Base-by-base conservation (phyloP, 176 grass and related monocot species). In the Ensete ventricosum region DNA sequence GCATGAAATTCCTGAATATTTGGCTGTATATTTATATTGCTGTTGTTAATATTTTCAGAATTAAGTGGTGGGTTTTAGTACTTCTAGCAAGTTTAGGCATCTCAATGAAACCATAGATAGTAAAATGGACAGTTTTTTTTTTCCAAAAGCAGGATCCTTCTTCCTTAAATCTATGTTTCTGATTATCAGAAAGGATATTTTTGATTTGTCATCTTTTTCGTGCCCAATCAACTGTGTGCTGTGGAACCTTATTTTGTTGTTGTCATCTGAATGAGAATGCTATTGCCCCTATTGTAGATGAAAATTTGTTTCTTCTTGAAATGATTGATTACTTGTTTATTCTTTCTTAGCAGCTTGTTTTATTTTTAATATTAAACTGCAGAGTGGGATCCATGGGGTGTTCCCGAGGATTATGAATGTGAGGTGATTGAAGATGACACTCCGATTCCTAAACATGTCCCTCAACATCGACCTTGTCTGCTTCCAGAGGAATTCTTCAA, bases 321-420 rank as follows among this genome's bases (percentile, higher is more conserved):
- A 10, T 68, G 27, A 34, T 67, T 14, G 14, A 50, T 25, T 64
- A 26, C 43, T 23, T 77, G 27, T 17, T 12, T 0, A 51, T 52
- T 66, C 62, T 24, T 74, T 64, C 59, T 52, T 29, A 2, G 11
- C 50, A 51, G 52, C 14, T 79, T 69, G 53, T 64, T 14, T 59
- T 34, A 5, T 25, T 64, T 73, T 9, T 81, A 63, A 64, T 22
- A 76, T 75, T 76, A 19, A 53, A 82, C 83, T 78, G 60, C 88
- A 99, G 95, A 94, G 68, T 99, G 95, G 95, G 88, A 99, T 58
- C 90, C 90, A 60, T 99, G 95, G 95, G 95, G 95, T 76, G 88
- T 99, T 83, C 90, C 95, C 81, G 90, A 91, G 50, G 88, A 94
- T 62, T 94, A 94, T 7, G 83, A 99, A 82, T 99, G 95, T 2